Evolutionary conservation across 1,284 basidiomycete genomes (phyloP), one percentile per base, ranked within the genome.

Genomic region (Cutaneotrichosporon cavernicola): DNA sequence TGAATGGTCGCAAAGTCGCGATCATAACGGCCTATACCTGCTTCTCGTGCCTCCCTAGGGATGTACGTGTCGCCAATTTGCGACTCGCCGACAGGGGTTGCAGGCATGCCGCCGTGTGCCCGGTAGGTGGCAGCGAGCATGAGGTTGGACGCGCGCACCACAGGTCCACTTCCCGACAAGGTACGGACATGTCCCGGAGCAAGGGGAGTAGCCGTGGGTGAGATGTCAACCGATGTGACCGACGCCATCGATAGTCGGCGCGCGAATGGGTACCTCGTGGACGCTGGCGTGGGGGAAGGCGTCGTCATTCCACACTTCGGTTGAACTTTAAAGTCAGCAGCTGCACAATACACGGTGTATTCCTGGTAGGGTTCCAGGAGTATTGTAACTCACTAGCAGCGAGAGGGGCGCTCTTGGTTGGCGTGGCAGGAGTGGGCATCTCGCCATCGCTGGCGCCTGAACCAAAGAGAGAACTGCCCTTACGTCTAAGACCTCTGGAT

Each of bases 1-100:
- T 90, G 88, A 22, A 92, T 82, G 66, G 92, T 87, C 8, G 87
- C 83, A 75, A 94, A 97, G 61, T 82, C 79, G 36, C 70, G 76
- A 61, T 80, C 79, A 52, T 81, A 78, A 14, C 70, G 65, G 6
- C 67, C 65, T 13, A 65, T 62, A 14, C 65, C 65, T 16, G 66
- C 62, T 2, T 50, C 60, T 49, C 65, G 61, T 8, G 47, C 61
- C 2, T 52, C 46, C 6, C 53, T 51, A 13, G 58, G 22, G 18
- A 62, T 61, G 58, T 57, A 62, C 2, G 43, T 32, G 46, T 67
- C 65, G 14, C 61, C 61, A 16, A 63, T 59, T 14, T 47, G 16
- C 5, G 63, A 59, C 11, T 47, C 62, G 11, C 26, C 52, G 2
- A 57, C 50, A 0, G 68, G 64, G 4, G 65, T 61, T n/a, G 46